A percentile compares a stretch with the other conserved stretches of the same genome.
Evolutionary conservation across 2,329 filamentous ascomycete species (phyloP).

Genomic region (Ophiobolus disseminans): DNA sequence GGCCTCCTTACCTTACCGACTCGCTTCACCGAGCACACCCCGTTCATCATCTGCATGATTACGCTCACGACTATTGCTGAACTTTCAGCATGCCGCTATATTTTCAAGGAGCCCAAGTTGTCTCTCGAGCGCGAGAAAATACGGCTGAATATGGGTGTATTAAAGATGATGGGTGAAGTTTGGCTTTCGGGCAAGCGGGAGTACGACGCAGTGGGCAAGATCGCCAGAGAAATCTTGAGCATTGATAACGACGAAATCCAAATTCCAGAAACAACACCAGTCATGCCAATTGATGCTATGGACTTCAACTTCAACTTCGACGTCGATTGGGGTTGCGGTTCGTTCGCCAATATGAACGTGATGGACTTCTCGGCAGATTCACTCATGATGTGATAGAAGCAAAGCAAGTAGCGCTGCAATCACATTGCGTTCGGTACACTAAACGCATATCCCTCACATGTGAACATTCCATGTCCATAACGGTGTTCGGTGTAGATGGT

Average conservation of each 20-base stretch:
- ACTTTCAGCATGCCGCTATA: conserved; percentile 30
- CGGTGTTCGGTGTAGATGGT: too few relatives aligned
- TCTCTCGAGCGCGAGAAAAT: conserved; percentile 31
- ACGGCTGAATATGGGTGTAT: conserved; percentile 32
- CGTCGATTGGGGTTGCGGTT: conserved; percentile 19
- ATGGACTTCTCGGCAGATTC: conserved; percentile 20
- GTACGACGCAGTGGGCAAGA: conserved; percentile 22
- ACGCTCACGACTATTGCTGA: conserved; percentile 35
- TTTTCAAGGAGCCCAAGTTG: conserved; percentile 28
- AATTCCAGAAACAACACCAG: conserved; percentile 8
- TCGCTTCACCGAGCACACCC: conserved; percentile 26
- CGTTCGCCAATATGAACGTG: conserved; percentile 3
- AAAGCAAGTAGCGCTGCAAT: too few relatives aligned
- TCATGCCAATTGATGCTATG: conserved; percentile 16
- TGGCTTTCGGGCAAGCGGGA: conserved; percentile 27
- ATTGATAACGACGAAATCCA: conserved; percentile 23
- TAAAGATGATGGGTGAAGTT: conserved; percentile 30
- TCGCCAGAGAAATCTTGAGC: conserved; percentile 25
- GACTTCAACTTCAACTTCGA: conserved; percentile 26
- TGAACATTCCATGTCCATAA: too few relatives aligned
- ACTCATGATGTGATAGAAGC: conserved; percentile 17
- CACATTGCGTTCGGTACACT: too few relatives aligned
- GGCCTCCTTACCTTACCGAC: conserved; percentile 31
- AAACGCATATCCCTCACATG: too few relatives aligned
- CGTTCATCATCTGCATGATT: conserved; percentile 40